Conservation (phyloP, 2,329 filamentous ascomycete species). For the Hyphodiscus sp. region DNA sequence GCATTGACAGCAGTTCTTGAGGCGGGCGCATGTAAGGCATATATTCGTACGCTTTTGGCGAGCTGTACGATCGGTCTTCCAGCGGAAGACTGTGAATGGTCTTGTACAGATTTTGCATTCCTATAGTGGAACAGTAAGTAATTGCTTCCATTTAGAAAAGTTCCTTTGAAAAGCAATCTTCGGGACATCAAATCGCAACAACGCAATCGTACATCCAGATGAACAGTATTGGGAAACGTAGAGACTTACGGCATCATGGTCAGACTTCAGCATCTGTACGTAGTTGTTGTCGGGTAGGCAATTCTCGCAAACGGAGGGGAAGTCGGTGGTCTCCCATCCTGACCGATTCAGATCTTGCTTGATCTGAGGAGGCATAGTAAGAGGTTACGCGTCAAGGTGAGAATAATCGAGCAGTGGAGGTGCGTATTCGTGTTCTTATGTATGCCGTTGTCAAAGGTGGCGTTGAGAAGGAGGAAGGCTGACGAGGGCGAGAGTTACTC, state of each 20-base stretch:
- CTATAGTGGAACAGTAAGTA: conserved; percentile 1
- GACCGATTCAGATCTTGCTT: conserved; percentile 94
- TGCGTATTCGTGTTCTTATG: neutral
- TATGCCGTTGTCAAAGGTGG: neutral
- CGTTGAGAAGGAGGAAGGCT: neutral
- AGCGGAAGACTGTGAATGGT: conserved; percentile 92
- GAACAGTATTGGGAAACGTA: neutral
- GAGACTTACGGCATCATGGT: conserved; percentile 73
- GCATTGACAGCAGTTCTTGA: conserved; percentile 98
- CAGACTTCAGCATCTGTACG: conserved; percentile 98
- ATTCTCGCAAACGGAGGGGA: conserved; percentile 82
- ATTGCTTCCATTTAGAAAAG: neutral
- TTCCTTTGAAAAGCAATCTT: too few species aligned
- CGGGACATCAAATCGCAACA: too few species aligned
- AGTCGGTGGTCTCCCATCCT: conserved; percentile 91
- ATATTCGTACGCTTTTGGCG: conserved; percentile 92
- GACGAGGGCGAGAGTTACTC: neutral
- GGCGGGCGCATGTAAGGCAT: conserved; percentile 89
- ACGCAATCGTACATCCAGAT: neutral
- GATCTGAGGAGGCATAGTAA: conserved; percentile 78
- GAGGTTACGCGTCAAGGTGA: neutral
- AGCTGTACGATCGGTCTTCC: conserved; percentile 86
- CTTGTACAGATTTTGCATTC: conserved; percentile 71
- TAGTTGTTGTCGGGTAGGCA: conserved; percentile 96
- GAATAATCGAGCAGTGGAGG: conserved; percentile 5